Base-by-base conservation (phyloP, 352 stramenopile genomes). In the Pythium grandisporangium region DNA sequence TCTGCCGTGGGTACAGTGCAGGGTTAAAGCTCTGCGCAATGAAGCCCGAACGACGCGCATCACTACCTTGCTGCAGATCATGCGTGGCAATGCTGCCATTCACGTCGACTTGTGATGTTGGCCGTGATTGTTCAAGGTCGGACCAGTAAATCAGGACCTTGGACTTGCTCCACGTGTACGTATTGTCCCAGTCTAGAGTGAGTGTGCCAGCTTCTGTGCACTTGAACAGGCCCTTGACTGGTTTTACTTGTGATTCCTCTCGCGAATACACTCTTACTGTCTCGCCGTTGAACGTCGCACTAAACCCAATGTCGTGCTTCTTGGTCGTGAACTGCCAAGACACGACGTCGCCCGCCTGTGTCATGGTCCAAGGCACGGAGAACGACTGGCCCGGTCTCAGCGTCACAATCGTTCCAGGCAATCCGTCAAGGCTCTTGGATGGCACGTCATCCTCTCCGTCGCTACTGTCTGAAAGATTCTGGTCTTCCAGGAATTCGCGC, bases 271-370 rank as follows among this genome's bases (percentile, higher is more conserved):
- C 66, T 16, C 63, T 60, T 16, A 86, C 67, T 16, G 55, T 66
- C 24, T 67, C 51, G 7, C 65, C 68, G 33, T 83, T 74, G 46
- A 89, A 84, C 12, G 68, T 74, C n/a, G 70, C 70, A 37, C 71
- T 84, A 39, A 88, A 88, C 17, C 75, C 75, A 51, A 88, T 84
- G 51, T 83, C 78, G 61, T 85, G 73, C 39, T 85, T 88, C 51
- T 83, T 84, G 10, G 70, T 85, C 8, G 64, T 75, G 36, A 88
- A 88, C 42, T 85, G 75, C 67, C 66, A 88, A 3, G 67, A 76
- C 6, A 64, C 70, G 14, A 71, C 42, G 46, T 84, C 72, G 32
- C 68, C 67, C 6, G 51, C 44, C n/a, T 39, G 48, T 19, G 45
- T 37, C 2, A 88, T 48, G 14, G 61, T 57, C 20, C 85, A 38